phyloP scores from a whole-genome alignment of 148 eudicot genomes.

The Cornus suecica region DNA sequence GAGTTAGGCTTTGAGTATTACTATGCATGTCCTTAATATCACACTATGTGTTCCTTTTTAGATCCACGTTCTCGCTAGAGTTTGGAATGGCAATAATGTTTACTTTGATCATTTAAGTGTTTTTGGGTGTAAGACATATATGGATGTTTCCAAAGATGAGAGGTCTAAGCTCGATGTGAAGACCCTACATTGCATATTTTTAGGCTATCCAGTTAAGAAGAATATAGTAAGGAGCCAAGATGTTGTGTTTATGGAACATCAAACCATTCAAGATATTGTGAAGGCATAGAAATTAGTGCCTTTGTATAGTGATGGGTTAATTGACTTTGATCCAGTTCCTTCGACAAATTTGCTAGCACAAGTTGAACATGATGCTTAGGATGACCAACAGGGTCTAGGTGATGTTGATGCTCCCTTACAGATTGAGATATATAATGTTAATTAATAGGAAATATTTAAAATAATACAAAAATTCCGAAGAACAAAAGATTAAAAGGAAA shows the following conservation, averaged over 20 bases:
- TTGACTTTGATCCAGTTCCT: neutral
- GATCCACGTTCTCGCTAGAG: neutral
- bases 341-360: neutral
- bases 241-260: neutral
- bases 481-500: no score
- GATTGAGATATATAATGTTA: no score
- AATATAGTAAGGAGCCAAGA: neutral
- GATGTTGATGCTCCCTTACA: neutral
- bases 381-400: neutral
- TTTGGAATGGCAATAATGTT: neutral
- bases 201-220: constrained; percentile 2
- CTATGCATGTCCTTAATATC: constrained; percentile 5
- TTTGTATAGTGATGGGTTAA: neutral
- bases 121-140: constrained; percentile 17
- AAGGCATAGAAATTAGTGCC: neutral
- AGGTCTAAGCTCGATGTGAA: constrained; percentile 20
- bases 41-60: neutral
- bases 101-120: constrained; percentile 13
- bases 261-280: constrained; percentile 3
- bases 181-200: no score
- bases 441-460: no score
- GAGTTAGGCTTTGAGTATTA: constrained; percentile 7
- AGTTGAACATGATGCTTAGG: neutral
- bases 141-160: constrained; percentile 18
- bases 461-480: no score